Evolutionary conservation across 441 rosid genomes (phyloP).

Genomic region (Hura crepitans): DNA sequence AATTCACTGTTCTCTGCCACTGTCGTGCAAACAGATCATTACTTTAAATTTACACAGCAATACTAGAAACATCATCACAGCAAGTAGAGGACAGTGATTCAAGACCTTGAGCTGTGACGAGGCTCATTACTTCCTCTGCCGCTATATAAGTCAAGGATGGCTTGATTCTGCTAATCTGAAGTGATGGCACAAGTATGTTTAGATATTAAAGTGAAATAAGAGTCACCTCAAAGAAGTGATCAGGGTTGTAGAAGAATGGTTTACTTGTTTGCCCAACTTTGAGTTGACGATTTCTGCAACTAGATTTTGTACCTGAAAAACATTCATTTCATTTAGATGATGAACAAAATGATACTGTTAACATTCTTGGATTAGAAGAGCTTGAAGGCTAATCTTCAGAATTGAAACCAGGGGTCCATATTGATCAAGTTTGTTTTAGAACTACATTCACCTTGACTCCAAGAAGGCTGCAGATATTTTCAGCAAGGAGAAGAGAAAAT

Average conservation of each 20-base stretch:
- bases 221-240: constrained; percentile 15
- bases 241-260: constrained; percentile 10
- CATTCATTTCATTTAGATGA: constrained; percentile 15
- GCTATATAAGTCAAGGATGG: constrained; percentile 83
- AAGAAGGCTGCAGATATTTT: constrained; percentile 75
- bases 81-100: constrained; percentile 11
- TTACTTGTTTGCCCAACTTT: constrained; percentile 88
- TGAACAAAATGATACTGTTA: not conserved
- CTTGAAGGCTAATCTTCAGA: constrained; percentile 11
- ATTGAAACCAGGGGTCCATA: constrained; percentile 6
- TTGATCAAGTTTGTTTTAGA: constrained; percentile 2
- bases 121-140: constrained; percentile 94
- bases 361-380: constrained; percentile 7
- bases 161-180: constrained; percentile 72
- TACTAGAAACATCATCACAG: not conserved
- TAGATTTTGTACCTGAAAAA: constrained; percentile 73
- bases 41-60: constrained; percentile 10
- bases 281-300: constrained; percentile 94
- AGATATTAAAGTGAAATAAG: not conserved
- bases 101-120: constrained; percentile 96
- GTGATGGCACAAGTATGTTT: constrained; percentile 16
- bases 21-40: constrained; percentile 33
- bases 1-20: constrained; percentile 79
- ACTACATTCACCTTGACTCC: constrained; percentile 60
- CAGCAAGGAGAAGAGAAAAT: constrained; percentile 88